Evolutionary conservation across 2,329 filamentous ascomycete species (phyloP), one percentile per base, ranked within the genome.

Genomic region (Graphium sp.): DNA sequence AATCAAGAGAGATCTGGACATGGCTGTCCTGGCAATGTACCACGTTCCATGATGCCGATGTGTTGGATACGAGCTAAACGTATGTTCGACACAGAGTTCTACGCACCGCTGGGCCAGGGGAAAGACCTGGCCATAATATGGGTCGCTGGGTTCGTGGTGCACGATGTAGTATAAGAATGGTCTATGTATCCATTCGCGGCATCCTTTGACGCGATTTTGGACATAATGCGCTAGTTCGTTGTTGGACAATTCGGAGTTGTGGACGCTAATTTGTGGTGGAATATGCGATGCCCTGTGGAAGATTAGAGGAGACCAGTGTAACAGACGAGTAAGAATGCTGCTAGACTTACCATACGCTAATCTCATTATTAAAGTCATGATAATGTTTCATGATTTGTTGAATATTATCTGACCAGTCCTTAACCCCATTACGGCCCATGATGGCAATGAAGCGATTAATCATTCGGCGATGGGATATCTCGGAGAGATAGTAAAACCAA

Each of bases 1-100:
- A 3, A 49, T 33, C 12, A 44, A 32, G 10, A 50, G 37, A 11
- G 37, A 33, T 22, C 34, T 33, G 23, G 31, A 29, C 32, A 41
- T 35, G 17, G 38, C 26, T 24, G 35, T 32, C 29, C 41, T 30
- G 22, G 37, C 32, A 24, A 40, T 35, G 28, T 39, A 37, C 45
- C 46, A 49, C 2, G 42, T 47, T 17, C 47, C 46, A 32, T 49
- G 44, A 29, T 49, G 45, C 12, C 45, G 40, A 28, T 48, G 46
- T n/a, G 35, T 40, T 14, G 37, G 32, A n/a, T 37, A 39, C 25
- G 37, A 35, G 22, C 34, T 31, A 14, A 35, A 26, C 28, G 44
- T 35, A 22, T 35, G 22, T 10, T 35, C 36, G 7, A 39, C 32
- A 27, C 39, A 42, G 10, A 39, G 34, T 16, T 37, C 32, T n/a